phyloP scores from a whole-genome alignment of 768 basidiomycete genomes.

The Mycena belliarum region DNA sequence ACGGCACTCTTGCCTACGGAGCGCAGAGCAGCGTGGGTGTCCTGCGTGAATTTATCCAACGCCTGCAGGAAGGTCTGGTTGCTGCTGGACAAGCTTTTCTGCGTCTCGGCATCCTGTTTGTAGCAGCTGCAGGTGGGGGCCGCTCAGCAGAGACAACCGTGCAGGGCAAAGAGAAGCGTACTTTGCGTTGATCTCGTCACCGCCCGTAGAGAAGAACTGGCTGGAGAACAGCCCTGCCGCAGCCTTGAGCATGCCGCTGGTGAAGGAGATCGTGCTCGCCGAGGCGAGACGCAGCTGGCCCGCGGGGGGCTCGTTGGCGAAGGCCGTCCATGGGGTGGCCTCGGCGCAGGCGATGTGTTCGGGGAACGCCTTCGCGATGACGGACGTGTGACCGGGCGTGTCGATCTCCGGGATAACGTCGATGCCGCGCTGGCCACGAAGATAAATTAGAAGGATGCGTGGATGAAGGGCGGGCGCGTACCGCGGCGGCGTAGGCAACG shows the following conservation, averaged over 20 bases:
- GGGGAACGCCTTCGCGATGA: conserved; percentile 51
- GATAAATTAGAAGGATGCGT: conserved; percentile 1
- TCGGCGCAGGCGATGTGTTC: conserved; percentile 57
- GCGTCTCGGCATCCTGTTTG: conserved; percentile 45
- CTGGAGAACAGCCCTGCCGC: conserved; percentile 40
- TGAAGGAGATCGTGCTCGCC: conserved; percentile 44
- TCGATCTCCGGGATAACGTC: conserved; percentile 64
- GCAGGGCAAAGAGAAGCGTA: conserved; percentile 18
- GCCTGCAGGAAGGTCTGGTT: conserved; percentile 48
- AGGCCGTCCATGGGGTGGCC: conserved; percentile 42
- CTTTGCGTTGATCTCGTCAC: conserved; percentile 58
- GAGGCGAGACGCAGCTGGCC: conserved; percentile 63
- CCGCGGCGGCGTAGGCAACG: conserved; percentile 67
- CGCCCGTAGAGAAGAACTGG: conserved; percentile 57
- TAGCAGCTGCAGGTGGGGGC: conserved; percentile 34
- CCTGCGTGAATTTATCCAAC: conserved; percentile 45
- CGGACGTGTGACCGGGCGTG: conserved; percentile 64
- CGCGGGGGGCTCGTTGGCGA: conserved; percentile 60
- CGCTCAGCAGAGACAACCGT: not conserved
- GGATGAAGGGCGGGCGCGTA: conserved; percentile 35
- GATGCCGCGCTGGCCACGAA: conserved; percentile 50
- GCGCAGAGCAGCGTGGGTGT: conserved; percentile 45
- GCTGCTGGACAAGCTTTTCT: conserved; percentile 37
- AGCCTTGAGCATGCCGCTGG: conserved; percentile 40
- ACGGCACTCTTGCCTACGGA: conserved; percentile 54